phyloP scores from a whole-genome alignment of 2,329 filamentous ascomycete genomes.

The Fusarium pilosicola region DNA sequence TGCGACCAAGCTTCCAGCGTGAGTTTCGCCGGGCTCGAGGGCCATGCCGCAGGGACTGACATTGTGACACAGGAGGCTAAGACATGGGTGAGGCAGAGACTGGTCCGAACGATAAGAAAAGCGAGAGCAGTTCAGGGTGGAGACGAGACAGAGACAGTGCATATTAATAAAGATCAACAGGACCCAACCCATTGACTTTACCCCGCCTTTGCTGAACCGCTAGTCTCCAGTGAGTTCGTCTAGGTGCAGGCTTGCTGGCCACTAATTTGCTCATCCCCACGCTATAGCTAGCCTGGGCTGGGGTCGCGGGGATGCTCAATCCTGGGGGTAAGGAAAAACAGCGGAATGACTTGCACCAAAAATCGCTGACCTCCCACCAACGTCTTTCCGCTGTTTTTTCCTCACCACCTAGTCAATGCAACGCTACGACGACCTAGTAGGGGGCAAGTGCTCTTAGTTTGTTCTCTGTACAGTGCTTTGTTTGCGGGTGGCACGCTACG shows the following conservation, averaged over 20 bases:
- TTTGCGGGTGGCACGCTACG: not conserved
- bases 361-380: too few relatives aligned
- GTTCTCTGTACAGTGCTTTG: not conserved
- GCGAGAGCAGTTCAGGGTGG: not conserved
- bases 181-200: not conserved
- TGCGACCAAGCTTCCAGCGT: slow-evolving; percentile 59
- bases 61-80: not conserved
- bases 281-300: not conserved
- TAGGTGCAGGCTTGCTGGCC: not conserved
- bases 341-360: too few relatives aligned
- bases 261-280: not conserved
- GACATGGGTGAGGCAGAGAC: not conserved
- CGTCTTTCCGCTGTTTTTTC: too few relatives aligned
- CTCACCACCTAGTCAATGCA: not conserved
- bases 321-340: too few relatives aligned
- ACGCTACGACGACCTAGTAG: not conserved
- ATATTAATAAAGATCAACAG: not conserved
- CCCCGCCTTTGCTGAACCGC: not conserved
- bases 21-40: slow-evolving; percentile 15
- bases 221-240: not conserved
- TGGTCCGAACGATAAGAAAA: not conserved
- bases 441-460: not conserved
- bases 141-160: not conserved
- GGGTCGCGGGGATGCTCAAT: not conserved
- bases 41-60: slow-evolving; percentile 14